Conservation (phyloP, 441 rosid genomes). For the Pelargonium cotyledonis region DNA sequence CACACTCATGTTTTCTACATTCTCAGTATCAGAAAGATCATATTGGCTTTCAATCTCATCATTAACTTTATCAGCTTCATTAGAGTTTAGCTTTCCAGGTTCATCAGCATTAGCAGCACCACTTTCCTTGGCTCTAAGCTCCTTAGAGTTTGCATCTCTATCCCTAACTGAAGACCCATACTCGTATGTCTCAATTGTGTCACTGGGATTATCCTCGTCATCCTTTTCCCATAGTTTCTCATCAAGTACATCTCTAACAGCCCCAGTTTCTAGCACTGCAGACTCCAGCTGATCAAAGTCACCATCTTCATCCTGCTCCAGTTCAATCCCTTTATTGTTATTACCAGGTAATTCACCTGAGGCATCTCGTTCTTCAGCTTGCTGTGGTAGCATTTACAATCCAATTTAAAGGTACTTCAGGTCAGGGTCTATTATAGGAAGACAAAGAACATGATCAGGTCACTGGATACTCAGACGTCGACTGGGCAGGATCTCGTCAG, state of each 20-base stretch:
- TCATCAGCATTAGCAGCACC: constrained; percentile 37
- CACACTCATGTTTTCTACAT: constrained; percentile 48
- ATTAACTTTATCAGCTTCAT: constrained; percentile 37
- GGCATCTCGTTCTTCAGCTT: constrained; percentile 36
- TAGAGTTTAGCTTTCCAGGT: constrained; percentile 33
- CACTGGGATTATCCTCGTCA: constrained; percentile 48
- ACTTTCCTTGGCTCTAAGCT: constrained; percentile 85
- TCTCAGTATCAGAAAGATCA: constrained; percentile 42
- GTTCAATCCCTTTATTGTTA: constrained; percentile 84
- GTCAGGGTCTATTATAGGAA: background rate
- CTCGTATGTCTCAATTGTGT: constrained; percentile 63
- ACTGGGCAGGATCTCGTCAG: background rate
- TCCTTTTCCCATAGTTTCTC: constrained; percentile 71
- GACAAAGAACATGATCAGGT: background rate
- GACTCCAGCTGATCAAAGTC: constrained; percentile 70
- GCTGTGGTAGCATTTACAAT: too few species aligned
- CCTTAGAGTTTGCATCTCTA: constrained; percentile 47
- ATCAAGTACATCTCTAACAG: constrained; percentile 59
- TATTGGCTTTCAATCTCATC: constrained; percentile 44
- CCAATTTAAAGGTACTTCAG: background rate
- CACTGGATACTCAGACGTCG: background rate
- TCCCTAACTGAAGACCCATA: constrained; percentile 66
- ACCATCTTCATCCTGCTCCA: constrained; percentile 67
- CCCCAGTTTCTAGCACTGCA: constrained; percentile 73
- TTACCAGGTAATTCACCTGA: constrained; percentile 49